Evolutionary conservation across 2,329 filamentous ascomycete species (phyloP).

Genomic region (Neofusicoccum ribis): DNA sequence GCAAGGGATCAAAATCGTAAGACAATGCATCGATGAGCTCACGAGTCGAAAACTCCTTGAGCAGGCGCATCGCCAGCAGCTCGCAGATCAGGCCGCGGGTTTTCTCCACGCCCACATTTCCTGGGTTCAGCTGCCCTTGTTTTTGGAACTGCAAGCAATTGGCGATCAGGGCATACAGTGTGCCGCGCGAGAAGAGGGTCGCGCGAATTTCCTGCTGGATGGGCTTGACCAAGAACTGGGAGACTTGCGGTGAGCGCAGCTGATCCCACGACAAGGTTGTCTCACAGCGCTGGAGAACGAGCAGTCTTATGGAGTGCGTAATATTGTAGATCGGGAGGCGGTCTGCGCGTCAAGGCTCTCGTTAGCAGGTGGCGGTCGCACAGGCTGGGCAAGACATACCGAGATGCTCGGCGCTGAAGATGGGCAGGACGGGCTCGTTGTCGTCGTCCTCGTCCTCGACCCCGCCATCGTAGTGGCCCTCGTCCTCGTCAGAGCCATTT

Average conservation of each 20-base stretch:
- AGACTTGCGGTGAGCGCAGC: slow-evolving; percentile 90
- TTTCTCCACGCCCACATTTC: slow-evolving; percentile 78
- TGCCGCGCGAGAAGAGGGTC: slow-evolving; percentile 81
- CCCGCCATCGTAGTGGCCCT: slow-evolving; percentile 33
- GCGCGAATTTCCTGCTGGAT: slow-evolving; percentile 86
- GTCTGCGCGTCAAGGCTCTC: slow-evolving; percentile 55
- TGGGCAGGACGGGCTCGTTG: slow-evolving; percentile 40
- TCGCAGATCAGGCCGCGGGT: slow-evolving; percentile 89
- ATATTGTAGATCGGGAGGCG: slow-evolving; percentile 85
- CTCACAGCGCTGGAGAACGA: slow-evolving; percentile 83
- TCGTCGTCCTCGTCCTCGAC: slow-evolving; percentile 28
- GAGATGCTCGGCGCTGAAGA: slow-evolving; percentile 39
- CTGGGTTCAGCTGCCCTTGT: slow-evolving; percentile 78
- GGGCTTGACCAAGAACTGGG: slow-evolving; percentile 92
- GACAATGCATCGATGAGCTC: slow-evolving; percentile 92
- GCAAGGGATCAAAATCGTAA: slow-evolving; percentile 91
- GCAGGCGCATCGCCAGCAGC: slow-evolving; percentile 80
- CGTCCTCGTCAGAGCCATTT: slow-evolving; percentile 25
- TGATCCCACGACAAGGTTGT: slow-evolving; percentile 95
- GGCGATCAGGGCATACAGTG: slow-evolving; percentile 85
- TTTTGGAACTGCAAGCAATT: slow-evolving; percentile 93
- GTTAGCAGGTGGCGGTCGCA: slow-evolving; percentile 27
- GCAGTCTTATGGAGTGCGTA: slow-evolving; percentile 83
- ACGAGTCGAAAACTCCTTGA: slow-evolving; percentile 85
- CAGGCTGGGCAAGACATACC: slow-evolving; percentile 28